Percentiles rank a stretch among this genome's conserved stretches.
These are phyloP conservation scores for Persicaria maculosa DNA, from an alignment of 148 eudicot species.

Conservation along the genomic window DNA sequence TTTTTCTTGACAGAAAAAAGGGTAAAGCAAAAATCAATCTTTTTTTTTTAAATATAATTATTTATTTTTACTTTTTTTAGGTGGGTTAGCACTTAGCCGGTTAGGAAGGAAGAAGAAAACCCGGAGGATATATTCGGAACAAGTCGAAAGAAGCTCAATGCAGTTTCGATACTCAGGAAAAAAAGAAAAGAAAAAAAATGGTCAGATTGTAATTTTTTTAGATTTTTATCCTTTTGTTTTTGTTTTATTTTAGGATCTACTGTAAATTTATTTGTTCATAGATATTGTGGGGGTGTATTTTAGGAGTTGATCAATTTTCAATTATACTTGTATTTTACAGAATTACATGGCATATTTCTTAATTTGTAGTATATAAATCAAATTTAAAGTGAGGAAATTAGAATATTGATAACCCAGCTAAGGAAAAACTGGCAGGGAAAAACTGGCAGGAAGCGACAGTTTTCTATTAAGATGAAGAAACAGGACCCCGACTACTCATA, in stretches of 20 bases:
- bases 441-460: too few species aligned
- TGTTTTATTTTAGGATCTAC: neutral
- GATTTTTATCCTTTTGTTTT: neutral
- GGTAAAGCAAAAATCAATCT: too few species aligned
- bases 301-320: neutral
- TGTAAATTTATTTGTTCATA: constrained; percentile 6
- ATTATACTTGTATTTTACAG: neutral
- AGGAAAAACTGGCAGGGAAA: too few species aligned
- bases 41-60: too few species aligned
- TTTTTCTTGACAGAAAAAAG: neutral
- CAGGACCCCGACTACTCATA: too few species aligned
- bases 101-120: neutral
- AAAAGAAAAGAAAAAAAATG: neutral
- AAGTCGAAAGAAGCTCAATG: neutral
- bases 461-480: too few species aligned
- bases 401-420: too few species aligned
- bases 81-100: too few species aligned
- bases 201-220: neutral
- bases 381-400: too few species aligned
- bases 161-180: neutral
- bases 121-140: neutral
- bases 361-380: neutral
- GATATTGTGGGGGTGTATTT: constrained; percentile 10
- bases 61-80: too few species aligned
- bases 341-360: neutral